Evolutionary conservation across 768 basidiomycete genomes (phyloP), one percentile per base, ranked within the genome.

Genomic region (Collybia mongolica): DNA sequence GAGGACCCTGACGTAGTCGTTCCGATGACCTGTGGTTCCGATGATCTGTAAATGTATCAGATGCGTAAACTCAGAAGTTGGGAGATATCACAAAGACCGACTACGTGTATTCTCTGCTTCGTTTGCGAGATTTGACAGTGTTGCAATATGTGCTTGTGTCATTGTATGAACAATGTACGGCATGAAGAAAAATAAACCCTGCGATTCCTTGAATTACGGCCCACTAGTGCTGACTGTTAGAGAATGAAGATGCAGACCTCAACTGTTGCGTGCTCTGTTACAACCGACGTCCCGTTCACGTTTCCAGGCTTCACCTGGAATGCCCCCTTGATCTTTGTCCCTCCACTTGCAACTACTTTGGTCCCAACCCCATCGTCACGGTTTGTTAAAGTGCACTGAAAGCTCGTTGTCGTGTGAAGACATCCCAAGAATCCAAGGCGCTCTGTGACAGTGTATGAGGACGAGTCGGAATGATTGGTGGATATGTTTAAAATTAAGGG

Each of bases 141-240:
- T 40, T 9, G 50, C 49, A 6, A 45, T 23, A 51, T 72, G 72
- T n/a, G 67, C 57, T 11, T 55, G 59, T 39, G 48, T 57, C 54
- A 72, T 60, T 7, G 66, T 66, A 28, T 57, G 51, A 2, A 61
- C 40, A 41, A 74, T 66, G 45, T 63, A 73, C 1, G 71, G 72
- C 45, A 71, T 56, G 19, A 73, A 51, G 39, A 72, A 51, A 52
- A 62, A 69, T 28, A 70, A 51, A 6, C 57, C 62, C 73, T 73
- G 43, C 7, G 8, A 22, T 35, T 35, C 28, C 15, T 23, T 26
- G n/a, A 8, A 17, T 12, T 23, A 37, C 28, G 17, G 15, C 17
- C 1, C 20, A 26, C 42, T 17, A 18, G 6, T 18, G 7, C 15
- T n/a, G 14, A n/a, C 17, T 35, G 35, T 23, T 32, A 18, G 20